Base-by-base conservation (phyloP, 2,329 filamentous ascomycete genomes). In the Atkinsonella hypoxylon region DNA sequence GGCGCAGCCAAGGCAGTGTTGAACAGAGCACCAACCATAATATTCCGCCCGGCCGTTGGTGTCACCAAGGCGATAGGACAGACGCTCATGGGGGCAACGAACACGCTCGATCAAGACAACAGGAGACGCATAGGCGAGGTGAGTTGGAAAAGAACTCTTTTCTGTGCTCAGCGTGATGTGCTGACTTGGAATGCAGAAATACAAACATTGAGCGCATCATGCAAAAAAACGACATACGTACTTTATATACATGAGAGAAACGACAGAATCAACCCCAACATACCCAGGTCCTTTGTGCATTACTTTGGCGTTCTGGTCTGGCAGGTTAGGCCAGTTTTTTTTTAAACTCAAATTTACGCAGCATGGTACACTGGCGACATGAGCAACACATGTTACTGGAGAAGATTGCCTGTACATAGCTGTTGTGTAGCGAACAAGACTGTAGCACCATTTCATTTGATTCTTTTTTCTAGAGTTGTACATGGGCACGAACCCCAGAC, bases 71-170 rank as follows among this genome's bases (percentile, higher is more conserved):
- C 85, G 0, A 82, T 95, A 47, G 88, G 89, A 9, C 87, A 94
- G 71, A 89, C 91, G 38, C 71, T 98, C 52, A 76, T 97, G 70
- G 93, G 94, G 5, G 91, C 90, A 13, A 94, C 89, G 0, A 98
- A 98, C 66, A 82, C 87, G 45, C 73, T 98, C 58, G 93, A 98
- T 70, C 85, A 86, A 49, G 76, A 82, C 54, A 90, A 95, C 63
- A 72, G 85, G 62, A 78, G 87, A 60, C 82, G 86, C 63, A 82
- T 89, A 62, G 87, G 95, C 60, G 90, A 96, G 75, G 91, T 95
- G 71, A 80, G 89, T n/a, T 57, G 20, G 45, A n/a, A 15, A 31
- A 3, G 15, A 4, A 4, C 5, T 13, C 30, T 15, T 17, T 11
- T 20, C 22, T 9, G 10, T 15, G 8, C 11, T 26, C 18, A 5